Base-by-base conservation (phyloP, 2,329 filamentous ascomycete genomes). In the Exserohilum turcica region DNA sequence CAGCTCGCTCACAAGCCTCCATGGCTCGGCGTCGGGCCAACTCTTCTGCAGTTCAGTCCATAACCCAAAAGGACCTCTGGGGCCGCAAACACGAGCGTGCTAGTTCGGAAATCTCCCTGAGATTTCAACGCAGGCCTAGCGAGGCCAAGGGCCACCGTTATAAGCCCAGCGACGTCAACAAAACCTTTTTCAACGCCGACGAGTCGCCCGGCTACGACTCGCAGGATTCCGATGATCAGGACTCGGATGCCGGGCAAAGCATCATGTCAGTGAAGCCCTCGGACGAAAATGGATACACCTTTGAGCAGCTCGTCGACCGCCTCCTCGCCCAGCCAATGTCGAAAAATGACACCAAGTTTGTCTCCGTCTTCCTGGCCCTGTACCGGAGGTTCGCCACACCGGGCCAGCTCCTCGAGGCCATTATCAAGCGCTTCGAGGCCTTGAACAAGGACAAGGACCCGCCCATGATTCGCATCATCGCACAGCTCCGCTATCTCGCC, bases 331-430 rank as follows among this genome's bases (percentile, higher is more conserved):
- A 90, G 57, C 90, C 90, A 31, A 87, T 93, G 78, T 92, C 90
- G 24, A 92, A 91, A 68, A 83, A 87, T n/a, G 94, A 97, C 70
- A 83, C 84, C 52, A 96, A 96, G 73, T 99, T 97, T 69, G 84
- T 85, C 1, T 86, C 92, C 38, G 87, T 96, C 15, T 97, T 97
- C 67, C 80, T 97, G 27, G 96, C 93, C 60, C 80, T 97, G 12
- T 97, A 97, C 75, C 88, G 94, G 57, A 95, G 94, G 73, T 97
- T 99, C 71, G 89, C 91, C 3, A 85, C 92, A 2, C 94, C 94
- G 0, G 83, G 84, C 8, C 84, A 88, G 60, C 81, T 99, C 4
- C 85, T 97, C 46, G 83, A 86, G 35, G 86, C 90, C 6, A 89
- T 97, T 38, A 80, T 96, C 35, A 82, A 87, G 52, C 86, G 89